Base-by-base conservation (phyloP, 768 basidiomycete species). In the Lactarius evosmus region DNA sequence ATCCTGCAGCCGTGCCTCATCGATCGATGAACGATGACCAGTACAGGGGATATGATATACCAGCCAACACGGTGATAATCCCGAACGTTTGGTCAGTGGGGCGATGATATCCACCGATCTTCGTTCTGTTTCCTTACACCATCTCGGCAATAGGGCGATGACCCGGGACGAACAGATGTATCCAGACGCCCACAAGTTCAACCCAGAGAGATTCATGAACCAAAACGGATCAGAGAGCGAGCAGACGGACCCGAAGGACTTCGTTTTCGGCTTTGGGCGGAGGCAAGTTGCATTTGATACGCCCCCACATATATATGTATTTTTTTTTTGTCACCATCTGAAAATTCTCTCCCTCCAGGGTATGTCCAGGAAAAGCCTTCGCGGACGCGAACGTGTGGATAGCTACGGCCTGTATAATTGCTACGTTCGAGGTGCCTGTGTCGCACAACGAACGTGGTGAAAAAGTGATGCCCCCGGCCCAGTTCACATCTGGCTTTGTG, bases 321-420 rank as follows among this genome's bases (percentile, higher is more conserved):
- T n/a, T n/a, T n/a, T 29, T n/a, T 29, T 36, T 51, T 11, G 22
- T 29, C 14, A 7, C 14, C 14, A 41, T 29, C 34, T 41, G 33
- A 29, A 22, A n/a, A n/a, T n/a, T n/a, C 32, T 2, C 22, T n/a
- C 30, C 44, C 17, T 36, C 30, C 22, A 69, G 68, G 40, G 52
- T 56, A 49, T 69, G 68, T 53, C 68, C 66, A 27, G 68, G 68
- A 46, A 58, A 69, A 49, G 29, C n/a, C 22, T 69, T 69, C 30
- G 68, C 67, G 12, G 68, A 69, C n/a, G 54, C 49, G 7, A 69
- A 69, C 52, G 56, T 69, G 34, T 69, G 68, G 68, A 50, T 69
- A 4, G 58, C 64, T 33, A 22, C 58, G 53, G 68, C 60, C 7
- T 69, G 55, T 14, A 58, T 69, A 2, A 57, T 69, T 27, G 56